A percentile compares a stretch with the other conserved stretches of the same genome.
phyloP scores from a whole-genome alignment of 176 grass and related monocot species.

The Avena eriantha region DNA sequence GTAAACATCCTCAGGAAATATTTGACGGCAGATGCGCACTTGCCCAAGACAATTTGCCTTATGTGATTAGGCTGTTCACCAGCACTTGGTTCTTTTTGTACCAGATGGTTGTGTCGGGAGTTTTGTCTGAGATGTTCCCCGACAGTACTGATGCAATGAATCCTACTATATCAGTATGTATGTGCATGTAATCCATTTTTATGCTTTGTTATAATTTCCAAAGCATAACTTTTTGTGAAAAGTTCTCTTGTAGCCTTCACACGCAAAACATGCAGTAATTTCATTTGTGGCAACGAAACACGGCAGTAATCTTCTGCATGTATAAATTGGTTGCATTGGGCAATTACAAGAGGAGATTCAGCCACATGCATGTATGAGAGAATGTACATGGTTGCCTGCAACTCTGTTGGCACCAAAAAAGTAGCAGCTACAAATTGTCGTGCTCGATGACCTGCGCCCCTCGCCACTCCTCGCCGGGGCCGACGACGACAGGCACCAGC shows the following conservation, averaged over 20 bases:
- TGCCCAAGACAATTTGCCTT: background rate
- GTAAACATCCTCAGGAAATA: conserved; percentile 21
- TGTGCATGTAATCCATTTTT: background rate
- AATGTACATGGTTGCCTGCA: conserved; percentile 18
- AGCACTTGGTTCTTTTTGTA: conserved; percentile 20
- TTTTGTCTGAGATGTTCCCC: background rate
- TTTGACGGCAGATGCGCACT: background rate
- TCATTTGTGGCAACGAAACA: background rate
- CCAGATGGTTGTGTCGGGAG: conserved; percentile 32
- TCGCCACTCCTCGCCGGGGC: conserved; percentile 79
- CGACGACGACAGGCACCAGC: conserved; percentile 77
- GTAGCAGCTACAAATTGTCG: conserved; percentile 75
- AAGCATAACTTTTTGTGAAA: background rate
- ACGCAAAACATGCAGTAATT: background rate
- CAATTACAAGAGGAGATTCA: conserved; percentile 29
- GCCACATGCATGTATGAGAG: conserved; percentile 3
- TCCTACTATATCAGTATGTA: background rate
- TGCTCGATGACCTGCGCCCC: conserved; percentile 93
- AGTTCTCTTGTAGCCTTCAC: background rate
- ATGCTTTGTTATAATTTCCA: background rate
- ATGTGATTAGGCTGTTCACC: background rate
- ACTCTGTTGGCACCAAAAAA: background rate
- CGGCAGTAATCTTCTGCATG: background rate
- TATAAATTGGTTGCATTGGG: conserved; percentile 1
- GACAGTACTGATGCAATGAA: conserved; percentile 16